Base-by-base conservation (phyloP, 1,284 basidiomycete species). In the Sanghuangporus weigelae region DNA sequence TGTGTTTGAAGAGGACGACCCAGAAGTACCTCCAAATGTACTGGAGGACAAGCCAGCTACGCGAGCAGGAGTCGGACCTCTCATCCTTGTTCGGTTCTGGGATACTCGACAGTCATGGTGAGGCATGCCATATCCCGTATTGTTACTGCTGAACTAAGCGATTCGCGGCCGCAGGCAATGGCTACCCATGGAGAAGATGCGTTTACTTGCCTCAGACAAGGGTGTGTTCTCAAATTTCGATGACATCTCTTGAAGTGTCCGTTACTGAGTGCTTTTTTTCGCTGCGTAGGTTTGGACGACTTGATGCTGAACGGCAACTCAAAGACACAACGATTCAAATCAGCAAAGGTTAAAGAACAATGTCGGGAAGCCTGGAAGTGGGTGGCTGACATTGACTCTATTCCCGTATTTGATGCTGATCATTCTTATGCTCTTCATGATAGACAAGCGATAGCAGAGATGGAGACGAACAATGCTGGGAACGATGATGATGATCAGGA, bases 61-160 rank as follows among this genome's bases (percentile, higher is more conserved):
- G 61, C 71, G 57, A 73, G 76, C 68, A 53, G 74, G 67, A 11
- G 76, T 77, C 23, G 73, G 70, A 7, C 74, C 73, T 61, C 59
- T 84, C 65, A 78, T 81, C 68, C 78, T 91, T 49, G 79, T 92
- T 16, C 83, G 83, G 59, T 93, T 90, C 74, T 92, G 80, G 71
- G 90, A 92, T 70, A 80, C 80, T 60, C 69, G 75, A 1, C 74
- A 75, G 56, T 83, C 84, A 60, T 92, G 87, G 86, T 86, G 68
- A 50, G 38, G 21, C 23, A 14, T 19, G 16, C 12, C 36, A 26
- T 31, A 1, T 10, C 60, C 42, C 40, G 35, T 36, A 12, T 39
- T n/a, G 36, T 23, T 51, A 46, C 62, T 48, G 42, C 49, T 55
- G 16, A 46, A 46, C 10, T 46, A n/a, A 46, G 16, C 21, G 1